Evolutionary conservation across 2,329 filamentous ascomycete species (phyloP).

Genomic region (Xylaria arbuscula): DNA sequence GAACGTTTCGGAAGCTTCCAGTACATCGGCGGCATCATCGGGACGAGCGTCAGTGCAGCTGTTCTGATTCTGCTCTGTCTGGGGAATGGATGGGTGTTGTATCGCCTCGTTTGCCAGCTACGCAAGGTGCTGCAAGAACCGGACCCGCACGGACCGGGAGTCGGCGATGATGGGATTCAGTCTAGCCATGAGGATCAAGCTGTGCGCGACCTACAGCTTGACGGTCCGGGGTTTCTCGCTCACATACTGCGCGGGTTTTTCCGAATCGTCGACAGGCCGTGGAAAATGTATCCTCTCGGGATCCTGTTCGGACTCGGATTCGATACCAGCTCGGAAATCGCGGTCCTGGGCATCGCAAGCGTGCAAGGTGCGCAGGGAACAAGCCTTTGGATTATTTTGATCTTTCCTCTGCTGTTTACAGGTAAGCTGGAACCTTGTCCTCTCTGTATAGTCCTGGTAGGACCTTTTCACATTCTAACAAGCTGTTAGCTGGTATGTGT

Average conservation of each 20-base stretch:
- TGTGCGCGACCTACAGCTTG: conserved; percentile 72
- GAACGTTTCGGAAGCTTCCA: conserved; percentile 84
- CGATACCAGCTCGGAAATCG: conserved; percentile 94
- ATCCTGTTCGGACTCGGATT: conserved; percentile 93
- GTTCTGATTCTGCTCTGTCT: conserved; percentile 85
- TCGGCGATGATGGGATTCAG: conserved; percentile 43
- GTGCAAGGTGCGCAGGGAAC: conserved; percentile 88
- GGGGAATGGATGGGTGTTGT: conserved; percentile 88
- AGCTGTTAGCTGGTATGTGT: conserved; percentile 84
- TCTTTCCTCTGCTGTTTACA: conserved; percentile 92
- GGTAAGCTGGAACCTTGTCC: conserved; percentile 58
- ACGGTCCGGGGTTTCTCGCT: conserved; percentile 81
- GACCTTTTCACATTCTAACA: background rate
- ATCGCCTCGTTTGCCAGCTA: conserved; percentile 78
- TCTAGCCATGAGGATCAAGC: conserved; percentile 27
- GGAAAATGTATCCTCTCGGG: conserved; percentile 75
- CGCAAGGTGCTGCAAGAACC: conserved; percentile 65
- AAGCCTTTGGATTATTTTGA: conserved; percentile 90
- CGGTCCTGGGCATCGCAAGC: conserved; percentile 87
- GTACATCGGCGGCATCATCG: conserved; percentile 86
- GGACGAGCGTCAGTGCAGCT: conserved; percentile 84
- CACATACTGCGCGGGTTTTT: conserved; percentile 80
- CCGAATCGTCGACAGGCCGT: conserved; percentile 76
- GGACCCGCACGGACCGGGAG: conserved; percentile 48
- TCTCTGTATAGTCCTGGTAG: too few relatives aligned